Evolutionary conservation across 2,329 filamentous ascomycete genomes (phyloP), one percentile per base, ranked within the genome.

Genomic region (Coniochaeta sp.): DNA sequence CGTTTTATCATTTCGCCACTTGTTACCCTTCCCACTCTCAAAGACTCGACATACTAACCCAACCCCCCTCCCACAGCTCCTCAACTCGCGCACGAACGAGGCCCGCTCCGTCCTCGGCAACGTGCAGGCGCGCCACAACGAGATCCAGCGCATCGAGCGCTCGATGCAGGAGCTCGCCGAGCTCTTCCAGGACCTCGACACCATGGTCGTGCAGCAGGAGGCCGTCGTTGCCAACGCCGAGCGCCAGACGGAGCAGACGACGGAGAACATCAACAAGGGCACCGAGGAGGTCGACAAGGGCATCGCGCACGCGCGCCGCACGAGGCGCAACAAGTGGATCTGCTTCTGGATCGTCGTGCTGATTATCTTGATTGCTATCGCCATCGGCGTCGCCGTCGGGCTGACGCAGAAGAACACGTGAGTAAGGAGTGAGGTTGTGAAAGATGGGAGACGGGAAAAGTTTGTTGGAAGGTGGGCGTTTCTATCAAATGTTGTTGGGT

Each of bases 311-410:
- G 87, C 87, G 48, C 76, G 79, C 58, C 77, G 81, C 60, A 78
- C 81, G 60, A 79, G 87, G 61, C 87, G 83, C 74, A 79, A 89
- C 70, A 92, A 92, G 76, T 91, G 89, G 88, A 90, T 81, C 79
- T 89, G 85, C 64, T 72, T 88, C 55, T 69, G 82, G 55, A 73
- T 91, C 53, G 71, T 74, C 47, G 59, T 81, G 20, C 71, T 85
- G 64, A 81, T 84, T 65, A 67, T 81, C 61, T n/a, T 42, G 20
- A 65, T 85, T 49, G 75, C 72, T 56, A 70, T 83, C 52, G 75
- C 70, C 8, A 64, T 82, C 30, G 79, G 74, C 51, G 75, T 85
- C 55, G 79, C 74, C 52, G 64, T 83, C 13, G 78, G 76, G 48
- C 62, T 83, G 49, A 69, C 66, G 40, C 58, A 79, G 33, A 62